Percentiles rank a stretch among this genome's conserved stretches.
Conservation (phyloP, 305 asterid species). For the Fraxinus albicans region DNA sequence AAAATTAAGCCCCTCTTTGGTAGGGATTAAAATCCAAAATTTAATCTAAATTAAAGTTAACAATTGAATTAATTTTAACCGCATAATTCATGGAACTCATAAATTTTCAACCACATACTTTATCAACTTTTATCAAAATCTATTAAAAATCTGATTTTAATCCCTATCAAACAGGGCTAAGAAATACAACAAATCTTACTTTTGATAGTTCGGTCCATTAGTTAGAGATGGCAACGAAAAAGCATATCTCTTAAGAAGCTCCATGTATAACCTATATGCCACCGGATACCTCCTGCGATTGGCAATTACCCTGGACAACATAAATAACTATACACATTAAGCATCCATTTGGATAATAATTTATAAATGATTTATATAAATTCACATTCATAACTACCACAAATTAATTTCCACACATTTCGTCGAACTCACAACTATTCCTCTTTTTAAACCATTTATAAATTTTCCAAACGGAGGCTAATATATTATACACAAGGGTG, state of each 20-base stretch:
- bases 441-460: neutral
- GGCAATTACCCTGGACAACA: conserved; percentile 68
- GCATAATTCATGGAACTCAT: too few relatives aligned
- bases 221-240: conserved; percentile 67
- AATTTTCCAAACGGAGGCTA: neutral
- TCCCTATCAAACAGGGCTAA: too few relatives aligned
- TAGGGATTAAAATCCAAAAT: too few relatives aligned
- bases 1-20: neutral
- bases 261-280: conserved; percentile 85
- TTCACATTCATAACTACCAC: neutral
- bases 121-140: too few relatives aligned
- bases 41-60: too few relatives aligned
- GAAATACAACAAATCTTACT: conserved; percentile 42
- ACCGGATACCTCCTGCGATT: conserved; percentile 65
- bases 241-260: conserved; percentile 72
- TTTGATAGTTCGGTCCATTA: conserved; percentile 70
- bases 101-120: too few relatives aligned
- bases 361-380: neutral
- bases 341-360: neutral
- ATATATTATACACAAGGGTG: neutral
- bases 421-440: neutral
- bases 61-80: too few relatives aligned
- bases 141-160: too few relatives aligned
- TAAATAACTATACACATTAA: neutral
- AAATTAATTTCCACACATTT: neutral